Evolutionary conservation across 1,284 basidiomycete species (phyloP).

Genomic region (Ustilago sp.): DNA sequence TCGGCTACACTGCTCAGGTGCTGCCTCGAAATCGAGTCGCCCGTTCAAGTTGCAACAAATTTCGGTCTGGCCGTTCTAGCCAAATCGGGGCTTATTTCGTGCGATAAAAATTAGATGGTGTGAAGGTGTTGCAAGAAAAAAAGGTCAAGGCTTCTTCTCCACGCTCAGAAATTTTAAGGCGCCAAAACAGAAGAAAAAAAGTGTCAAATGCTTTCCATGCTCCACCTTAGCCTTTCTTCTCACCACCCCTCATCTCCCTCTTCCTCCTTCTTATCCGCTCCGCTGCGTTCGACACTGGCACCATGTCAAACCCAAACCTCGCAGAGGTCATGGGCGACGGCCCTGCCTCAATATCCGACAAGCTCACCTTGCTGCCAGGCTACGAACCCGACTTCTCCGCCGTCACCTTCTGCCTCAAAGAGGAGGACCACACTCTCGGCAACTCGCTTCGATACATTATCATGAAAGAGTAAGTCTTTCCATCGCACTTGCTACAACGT

Average conservation of each 20-base stretch:
- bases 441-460: constrained; percentile 96
- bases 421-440: constrained; percentile 95
- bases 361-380: constrained; percentile 73
- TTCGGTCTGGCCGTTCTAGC: constrained; percentile 1
- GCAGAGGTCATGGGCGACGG: constrained; percentile 54
- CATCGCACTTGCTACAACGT: background rate
- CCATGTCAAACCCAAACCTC: constrained; percentile 53
- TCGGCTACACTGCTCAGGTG: constrained; percentile 15
- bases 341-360: constrained; percentile 47
- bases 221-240: background rate
- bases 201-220: background rate
- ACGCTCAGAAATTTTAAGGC: constrained; percentile 32
- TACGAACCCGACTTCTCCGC: constrained; percentile 84
- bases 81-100: constrained; percentile 18
- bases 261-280: background rate
- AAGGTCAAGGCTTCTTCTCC: constrained; percentile 14
- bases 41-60: background rate
- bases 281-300: constrained; percentile 5
- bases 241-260: background rate
- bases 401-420: constrained; percentile 89
- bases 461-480: constrained; percentile 89
- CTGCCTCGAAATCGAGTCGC: constrained; percentile 2
- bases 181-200: background rate
- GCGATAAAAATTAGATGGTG: constrained; percentile 4
- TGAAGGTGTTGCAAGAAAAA: constrained; percentile 3